Percentiles rank a stretch among this genome's conserved stretches.
Conservation (phyloP, 768 basidiomycete species). For the Steccherinum ochraceum region DNA sequence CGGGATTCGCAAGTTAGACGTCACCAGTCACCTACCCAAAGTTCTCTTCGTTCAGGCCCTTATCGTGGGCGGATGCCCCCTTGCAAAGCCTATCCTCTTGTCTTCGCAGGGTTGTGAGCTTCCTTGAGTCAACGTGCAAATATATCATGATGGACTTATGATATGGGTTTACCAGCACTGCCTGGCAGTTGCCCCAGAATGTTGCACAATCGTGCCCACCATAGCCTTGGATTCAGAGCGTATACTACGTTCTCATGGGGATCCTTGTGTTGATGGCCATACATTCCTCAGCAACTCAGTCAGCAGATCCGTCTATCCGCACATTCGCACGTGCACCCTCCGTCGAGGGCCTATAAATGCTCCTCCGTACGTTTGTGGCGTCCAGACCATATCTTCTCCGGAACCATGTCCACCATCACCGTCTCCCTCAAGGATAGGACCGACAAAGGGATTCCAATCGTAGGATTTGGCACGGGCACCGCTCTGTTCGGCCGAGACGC, state of each 20-base stretch:
- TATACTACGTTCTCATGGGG: not conserved
- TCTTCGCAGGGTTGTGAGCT: too few species aligned
- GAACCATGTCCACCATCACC: slow-evolving; percentile 19
- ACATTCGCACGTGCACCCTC: not conserved
- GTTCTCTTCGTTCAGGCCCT: too few species aligned
- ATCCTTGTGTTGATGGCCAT: not conserved
- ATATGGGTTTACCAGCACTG: too few species aligned
- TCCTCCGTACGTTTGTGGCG: not conserved
- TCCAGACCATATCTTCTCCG: not conserved
- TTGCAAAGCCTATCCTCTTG: too few species aligned
- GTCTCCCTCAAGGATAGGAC: slow-evolving; percentile 31
- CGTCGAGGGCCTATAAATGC: not conserved
- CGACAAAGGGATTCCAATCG: slow-evolving; percentile 29
- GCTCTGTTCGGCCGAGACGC: slow-evolving; percentile 26
- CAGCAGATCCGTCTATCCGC: not conserved
- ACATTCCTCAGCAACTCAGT: not conserved
- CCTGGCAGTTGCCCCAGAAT: too few species aligned
- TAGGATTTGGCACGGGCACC: slow-evolving; percentile 34
- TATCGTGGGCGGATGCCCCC: too few species aligned
- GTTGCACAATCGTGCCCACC: too few species aligned
- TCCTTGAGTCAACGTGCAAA: too few species aligned
- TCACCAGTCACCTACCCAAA: too few species aligned
- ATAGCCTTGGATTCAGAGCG: too few species aligned
- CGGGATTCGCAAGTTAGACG: too few species aligned
- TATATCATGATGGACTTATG: too few species aligned